A percentile compares a stretch with the other conserved stretches of the same genome.
Evolutionary conservation across 1,139 yeast genomes (phyloP).

Genomic region (Protomyces lactucae-debilis): DNA sequence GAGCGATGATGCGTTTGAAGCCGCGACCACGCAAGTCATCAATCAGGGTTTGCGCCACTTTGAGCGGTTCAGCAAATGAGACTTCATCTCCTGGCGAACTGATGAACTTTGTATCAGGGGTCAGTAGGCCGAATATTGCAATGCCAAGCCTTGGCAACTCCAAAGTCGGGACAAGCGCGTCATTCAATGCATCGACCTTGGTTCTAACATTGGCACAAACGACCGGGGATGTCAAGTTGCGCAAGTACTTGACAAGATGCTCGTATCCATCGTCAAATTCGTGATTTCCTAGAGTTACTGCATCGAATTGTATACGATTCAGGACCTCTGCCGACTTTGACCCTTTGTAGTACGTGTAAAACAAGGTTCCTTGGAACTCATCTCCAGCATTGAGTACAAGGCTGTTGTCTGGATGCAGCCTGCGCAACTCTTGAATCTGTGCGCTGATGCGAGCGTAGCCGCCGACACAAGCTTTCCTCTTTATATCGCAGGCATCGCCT

Average conservation of each 20-base stretch:
- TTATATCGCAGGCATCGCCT: conserved; percentile 14
- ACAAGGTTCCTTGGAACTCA: conserved; percentile 26
- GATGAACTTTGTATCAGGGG: conserved; percentile 18
- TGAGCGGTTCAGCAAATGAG: conserved; percentile 27
- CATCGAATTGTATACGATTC: conserved; percentile 14
- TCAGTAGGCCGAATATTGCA: conserved; percentile 18
- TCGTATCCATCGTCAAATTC: conserved; percentile 26
- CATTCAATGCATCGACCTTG: conserved; percentile 1
- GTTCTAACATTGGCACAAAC: conserved; percentile 24
- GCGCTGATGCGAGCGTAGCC: conserved; percentile 25
- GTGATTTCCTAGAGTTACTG: conserved; percentile 23
- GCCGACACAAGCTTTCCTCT: conserved; percentile 1
- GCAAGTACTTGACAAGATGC: conserved; percentile 18
- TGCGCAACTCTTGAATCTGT: conserved; percentile 3
- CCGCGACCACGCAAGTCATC: conserved; percentile 32
- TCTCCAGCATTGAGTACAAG: conserved; percentile 24
- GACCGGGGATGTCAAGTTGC: conserved; percentile 12
- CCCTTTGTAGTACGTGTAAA: conserved; percentile 23
- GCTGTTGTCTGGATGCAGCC: conserved; percentile 4
- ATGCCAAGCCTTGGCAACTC: conserved; percentile 2
- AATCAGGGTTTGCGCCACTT: conserved; percentile 35
- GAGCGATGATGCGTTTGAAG: conserved; percentile 15
- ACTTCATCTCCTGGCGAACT: conserved; percentile 19
- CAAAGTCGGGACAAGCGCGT: conserved; percentile 8
- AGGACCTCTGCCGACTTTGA: conserved; percentile 18